A percentile compares a stretch with the other conserved stretches of the same genome.
Conservation (phyloP, 1,284 basidiomycete species). For the Heterobasidion occidentale region DNA sequence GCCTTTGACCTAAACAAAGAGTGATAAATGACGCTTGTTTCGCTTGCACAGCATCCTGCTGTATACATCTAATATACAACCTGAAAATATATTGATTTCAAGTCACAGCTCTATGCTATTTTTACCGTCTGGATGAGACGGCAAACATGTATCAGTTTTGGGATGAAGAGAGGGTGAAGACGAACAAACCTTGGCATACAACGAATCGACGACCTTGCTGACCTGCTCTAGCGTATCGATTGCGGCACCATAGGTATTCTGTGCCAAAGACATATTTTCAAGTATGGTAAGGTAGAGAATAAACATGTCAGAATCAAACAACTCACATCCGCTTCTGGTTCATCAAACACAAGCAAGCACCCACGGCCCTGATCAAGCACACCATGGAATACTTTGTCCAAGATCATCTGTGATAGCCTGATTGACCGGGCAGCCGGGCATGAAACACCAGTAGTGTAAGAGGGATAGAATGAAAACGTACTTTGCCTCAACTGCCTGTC, state of each 20-base stretch:
- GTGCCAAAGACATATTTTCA: neutral
- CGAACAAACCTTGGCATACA: constrained; percentile 75
- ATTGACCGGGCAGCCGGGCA: too few relatives aligned
- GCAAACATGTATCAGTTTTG: constrained; percentile 1
- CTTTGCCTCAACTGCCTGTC: constrained; percentile 94
- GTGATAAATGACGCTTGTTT: too few relatives aligned
- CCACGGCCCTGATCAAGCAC: constrained; percentile 94
- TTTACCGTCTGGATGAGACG: constrained; percentile 31
- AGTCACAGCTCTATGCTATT: constrained; percentile 32
- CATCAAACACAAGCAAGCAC: constrained; percentile 85
- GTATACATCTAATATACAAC: neutral
- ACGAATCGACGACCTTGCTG: constrained; percentile 83
- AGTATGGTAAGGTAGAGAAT: neutral
- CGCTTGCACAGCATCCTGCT: neutral
- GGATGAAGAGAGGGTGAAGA: neutral
- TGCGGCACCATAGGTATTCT: constrained; percentile 84
- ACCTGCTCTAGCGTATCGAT: constrained; percentile 88
- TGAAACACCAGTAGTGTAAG: neutral
- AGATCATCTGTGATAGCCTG: constrained; percentile 95
- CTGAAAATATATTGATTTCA: neutral
- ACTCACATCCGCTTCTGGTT: constrained; percentile 76
- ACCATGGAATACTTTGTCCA: constrained; percentile 92
- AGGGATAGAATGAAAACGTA: constrained; percentile 28
- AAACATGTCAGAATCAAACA: neutral
- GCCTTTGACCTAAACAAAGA: too few relatives aligned